Base-by-base conservation (phyloP, 2,329 filamentous ascomycete species). In the Pseudohalonectria lignicola region DNA sequence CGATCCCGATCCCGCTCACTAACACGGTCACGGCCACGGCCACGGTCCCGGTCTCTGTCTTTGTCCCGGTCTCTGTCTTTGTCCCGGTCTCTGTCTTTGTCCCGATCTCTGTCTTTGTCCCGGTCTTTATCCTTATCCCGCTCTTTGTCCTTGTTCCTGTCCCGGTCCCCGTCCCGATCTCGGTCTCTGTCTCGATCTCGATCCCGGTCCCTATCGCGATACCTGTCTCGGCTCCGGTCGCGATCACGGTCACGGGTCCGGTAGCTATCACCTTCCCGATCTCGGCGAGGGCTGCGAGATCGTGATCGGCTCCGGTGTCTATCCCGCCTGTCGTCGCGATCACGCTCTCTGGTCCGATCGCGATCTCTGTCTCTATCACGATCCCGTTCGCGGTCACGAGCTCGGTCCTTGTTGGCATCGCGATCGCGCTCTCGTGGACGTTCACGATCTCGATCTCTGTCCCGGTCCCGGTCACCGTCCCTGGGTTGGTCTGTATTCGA, bases 401-500 rank as follows among this genome's bases (percentile, higher is more conserved):
- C 39, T 11, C 45, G 36, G 34, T 41, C 36, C 6, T 30, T 28
- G 30, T 37, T 29, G 11, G 29, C 4, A 4, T 23, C 33, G 20
- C n/a, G n/a, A n/a, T n/a, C n/a, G n/a, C n/a, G n/a, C n/a, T n/a
- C n/a, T n/a, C n/a, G n/a, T n/a, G n/a, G n/a, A n/a, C n/a, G n/a
- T n/a, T 39, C 40, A 11, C 42, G 42, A 30, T 47, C 41, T 13
- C 39, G 42, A 32, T 45, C 46, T 9, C 43, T 40, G 17, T 40
- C 46, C 36, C 25, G 31, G 28, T 34, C 38, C 18, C 35, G 40
- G 36, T 34, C 37, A 33, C 31, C 34, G 19, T 18, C 47, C 41
- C 28, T 53, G 30, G 58, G 56, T 2, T 53, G 46, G 32, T 58
- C 53, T 9, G 52, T 46, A 3, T 49, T 20, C 17, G 32, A n/a